Evolutionary conservation across 805 yeast species (phyloP), one percentile per base, ranked within the genome.

Genomic region (Starmerella ratchasimensis): DNA sequence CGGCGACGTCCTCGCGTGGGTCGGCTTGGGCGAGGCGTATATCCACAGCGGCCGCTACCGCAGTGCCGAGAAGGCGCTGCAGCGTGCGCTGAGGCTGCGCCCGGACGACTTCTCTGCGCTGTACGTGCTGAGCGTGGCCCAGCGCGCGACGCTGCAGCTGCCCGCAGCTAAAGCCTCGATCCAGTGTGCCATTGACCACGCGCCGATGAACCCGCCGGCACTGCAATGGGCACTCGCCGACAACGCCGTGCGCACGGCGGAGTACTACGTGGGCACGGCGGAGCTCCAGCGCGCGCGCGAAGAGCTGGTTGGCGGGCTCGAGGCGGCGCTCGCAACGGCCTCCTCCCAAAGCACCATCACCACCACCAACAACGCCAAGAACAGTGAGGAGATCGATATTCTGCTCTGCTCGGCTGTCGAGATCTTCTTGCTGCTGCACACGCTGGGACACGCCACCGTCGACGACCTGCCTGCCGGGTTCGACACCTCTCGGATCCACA

Each of bases 21-120:
- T 80, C 21, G 95, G 95, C 1, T 62, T 90, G n/a, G 98, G 98
- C n/a, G 97, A 90, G 55, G 88, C 95, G 0, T 90, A 90, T 56
- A 64, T 69, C 38, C 71, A 74, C 19, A 73, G 90, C 56, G 98
- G 98, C 2, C 67, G 94, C 43, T 62, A 77, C 31, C 86, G 81
- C 39, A 93, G 97, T 2, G 82, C 94, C 0, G 64, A 71, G 8
- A 84, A 80, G 56, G 96, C 90, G 1, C 80, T 84, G 49, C 64
- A 63, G 22, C 74, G 74, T 41, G 82, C 86, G 0, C 51, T 72
- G 31, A 65, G 65, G 27, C 47, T 78, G 5, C 69, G 71, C 23
- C 66, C 71, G 0, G 57, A 60, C 1, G 68, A 71, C 36, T 72
- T 81, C 76, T 67, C 72, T 34, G 76, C 80, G 0, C 58, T 60